Evolutionary conservation across 305 asterid species (phyloP), one percentile per base, ranked within the genome.

Genomic region (Striga hermonthica): DNA sequence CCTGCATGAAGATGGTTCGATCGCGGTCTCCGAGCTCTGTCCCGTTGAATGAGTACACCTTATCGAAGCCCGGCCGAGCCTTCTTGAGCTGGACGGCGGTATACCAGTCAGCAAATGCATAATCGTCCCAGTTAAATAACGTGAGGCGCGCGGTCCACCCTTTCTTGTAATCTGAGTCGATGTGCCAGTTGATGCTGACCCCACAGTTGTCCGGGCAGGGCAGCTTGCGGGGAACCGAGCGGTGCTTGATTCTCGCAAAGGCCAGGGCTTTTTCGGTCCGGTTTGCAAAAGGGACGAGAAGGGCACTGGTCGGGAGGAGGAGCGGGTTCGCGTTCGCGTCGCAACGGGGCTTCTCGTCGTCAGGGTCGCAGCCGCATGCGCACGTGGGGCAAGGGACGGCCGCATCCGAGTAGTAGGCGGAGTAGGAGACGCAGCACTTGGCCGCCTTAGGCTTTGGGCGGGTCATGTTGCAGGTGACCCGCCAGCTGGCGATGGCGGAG

Each of bases 131-230:
- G 80, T 93, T 93, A 78, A 93, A 93, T 62, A 90, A 50, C 0
- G 99, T 88, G 75, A 90, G 64, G 72, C 96, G 76, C 0, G 97
- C 94, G 0, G 99, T 80, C 99, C 99, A 93, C 13, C 97, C 99
- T 4, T 84, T 82, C 45, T 88, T 72, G 68, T 75, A 88, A 62
- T 93, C 99, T 4, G 96, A 78, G 65, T 80, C 78, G 75, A 93
- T 45, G 68, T 93, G 95, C 99, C 99, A 93, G 78, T 93, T 90
- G 66, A 93, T 59, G 78, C 89, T 84, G n/a, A 93, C 97, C 0
- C 99, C 99, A 14, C 98, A 93, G 65, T 86, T 86, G 54, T 93
- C 97, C 0, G 88, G 60, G 57, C 99, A 93, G 0, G 99, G 99
- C 41, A 86, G 45, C 0, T 95, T 96, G 69, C 79, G 86, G 0